phyloP scores from a whole-genome alignment of 441 rosid genomes.

The Brassica balearica region DNA sequence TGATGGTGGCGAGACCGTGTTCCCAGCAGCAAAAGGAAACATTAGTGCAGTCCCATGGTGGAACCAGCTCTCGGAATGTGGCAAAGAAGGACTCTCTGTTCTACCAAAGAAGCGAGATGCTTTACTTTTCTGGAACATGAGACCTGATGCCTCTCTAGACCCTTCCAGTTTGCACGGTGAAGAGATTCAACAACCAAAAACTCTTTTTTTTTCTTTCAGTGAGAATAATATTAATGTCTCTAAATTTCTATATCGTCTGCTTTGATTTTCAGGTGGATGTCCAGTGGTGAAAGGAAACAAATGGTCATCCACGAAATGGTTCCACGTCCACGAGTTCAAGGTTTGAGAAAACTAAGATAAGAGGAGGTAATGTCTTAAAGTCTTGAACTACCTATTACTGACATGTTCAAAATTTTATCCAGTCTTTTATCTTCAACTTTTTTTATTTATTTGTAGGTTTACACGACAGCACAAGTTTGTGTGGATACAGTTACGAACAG shows the following conservation, averaged over 20 bases:
- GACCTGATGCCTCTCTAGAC: constrained; percentile 75
- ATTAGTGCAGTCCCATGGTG: constrained; percentile 75
- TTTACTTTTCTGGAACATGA: constrained; percentile 82
- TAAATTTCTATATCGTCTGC: constrained; percentile 9
- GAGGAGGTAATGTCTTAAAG: constrained; percentile 32
- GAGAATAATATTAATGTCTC: neutral
- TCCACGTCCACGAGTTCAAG: constrained; percentile 76
- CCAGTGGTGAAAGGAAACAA: constrained; percentile 92
- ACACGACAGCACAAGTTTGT: constrained; percentile 8
- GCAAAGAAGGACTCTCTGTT: constrained; percentile 72
- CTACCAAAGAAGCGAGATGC: constrained; percentile 82
- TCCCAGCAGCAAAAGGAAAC: constrained; percentile 77
- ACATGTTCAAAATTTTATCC: constrained; percentile 19
- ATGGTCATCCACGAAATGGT: constrained; percentile 98
- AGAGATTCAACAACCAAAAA: constrained; percentile 23
- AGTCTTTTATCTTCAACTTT: constrained; percentile 15
- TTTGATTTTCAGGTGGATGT: constrained; percentile 75
- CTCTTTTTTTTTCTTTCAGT: constrained; percentile 8
- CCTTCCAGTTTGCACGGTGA: constrained; percentile 76
- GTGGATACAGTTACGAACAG: constrained; percentile 31
- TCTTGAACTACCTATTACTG: constrained; percentile 1
- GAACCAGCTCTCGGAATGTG: constrained; percentile 75
- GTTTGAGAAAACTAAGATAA: constrained; percentile 41
- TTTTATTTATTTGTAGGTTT: constrained; percentile 23
- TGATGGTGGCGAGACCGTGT: constrained; percentile 85